These are phyloP conservation scores for Coemansia pectinata DNA, from an alignment of 192 early-diverging fungal genomes.

Conservation along the genomic window DNA sequence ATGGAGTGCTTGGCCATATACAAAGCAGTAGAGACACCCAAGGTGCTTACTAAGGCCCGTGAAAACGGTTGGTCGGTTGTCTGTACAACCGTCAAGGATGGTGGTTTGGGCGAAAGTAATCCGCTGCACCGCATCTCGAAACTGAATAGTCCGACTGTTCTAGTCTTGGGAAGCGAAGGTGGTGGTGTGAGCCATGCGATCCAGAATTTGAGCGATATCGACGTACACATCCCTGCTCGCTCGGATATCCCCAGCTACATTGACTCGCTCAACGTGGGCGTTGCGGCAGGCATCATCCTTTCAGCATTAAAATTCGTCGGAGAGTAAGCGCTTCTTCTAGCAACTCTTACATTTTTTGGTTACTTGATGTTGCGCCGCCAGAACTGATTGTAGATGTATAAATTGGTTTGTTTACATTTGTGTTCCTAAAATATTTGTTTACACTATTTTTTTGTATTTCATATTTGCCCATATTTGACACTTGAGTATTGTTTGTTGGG, in stretches of 20 bases:
- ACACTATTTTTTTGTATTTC: no score
- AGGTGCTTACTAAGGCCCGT: conserved; percentile 10
- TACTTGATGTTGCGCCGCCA: not conserved
- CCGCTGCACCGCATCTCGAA: conserved; percentile 4
- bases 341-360: no score
- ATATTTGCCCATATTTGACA: no score
- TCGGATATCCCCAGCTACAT: conserved; percentile 23
- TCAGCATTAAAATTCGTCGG: conserved; percentile 18
- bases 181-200: conserved; percentile 17
- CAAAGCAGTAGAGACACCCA: not conserved
- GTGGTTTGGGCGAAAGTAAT: not conserved
- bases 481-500: no score
- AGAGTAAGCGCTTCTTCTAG: not conserved
- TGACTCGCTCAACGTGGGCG: conserved; percentile 54
- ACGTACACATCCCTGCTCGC: conserved; percentile 32
- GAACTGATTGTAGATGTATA: no score
- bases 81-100: conserved; percentile 12
- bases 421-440: no score
- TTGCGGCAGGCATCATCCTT: conserved; percentile 44
- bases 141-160: conserved; percentile 24
- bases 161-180: conserved; percentile 50
- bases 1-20: conserved; percentile 38
- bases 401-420: no score
- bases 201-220: conserved; percentile 15
- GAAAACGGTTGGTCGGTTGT: conserved; percentile 35